Conservation (phyloP, 2,329 filamentous ascomycete species). For the Sarocladium brachiariae region DNA sequence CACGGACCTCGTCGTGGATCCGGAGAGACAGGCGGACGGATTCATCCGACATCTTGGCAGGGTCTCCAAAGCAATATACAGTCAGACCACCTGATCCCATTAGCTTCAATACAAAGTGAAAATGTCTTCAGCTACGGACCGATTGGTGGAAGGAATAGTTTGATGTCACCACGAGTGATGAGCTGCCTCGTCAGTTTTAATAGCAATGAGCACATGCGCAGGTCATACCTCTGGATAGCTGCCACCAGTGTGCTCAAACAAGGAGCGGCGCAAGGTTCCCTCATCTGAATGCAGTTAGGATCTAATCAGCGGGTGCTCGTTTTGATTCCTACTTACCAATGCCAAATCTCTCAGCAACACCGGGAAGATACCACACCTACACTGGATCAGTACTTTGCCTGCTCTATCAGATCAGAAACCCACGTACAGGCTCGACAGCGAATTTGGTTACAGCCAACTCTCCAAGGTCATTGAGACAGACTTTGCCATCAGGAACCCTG, state of each 20-base stretch:
- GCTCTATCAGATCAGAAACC: neutral
- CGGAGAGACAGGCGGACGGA: constrained; percentile 74
- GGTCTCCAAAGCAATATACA: constrained; percentile 95
- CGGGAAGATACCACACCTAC: constrained; percentile 72
- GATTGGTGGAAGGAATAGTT: constrained; percentile 91
- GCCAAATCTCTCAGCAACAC: constrained; percentile 86
- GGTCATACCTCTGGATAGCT: constrained; percentile 73
- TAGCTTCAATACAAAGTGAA: neutral
- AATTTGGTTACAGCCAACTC: constrained; percentile 95
- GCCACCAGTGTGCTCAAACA: constrained; percentile 94
- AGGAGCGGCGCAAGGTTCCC: constrained; percentile 71
- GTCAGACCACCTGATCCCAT: constrained; percentile 63
- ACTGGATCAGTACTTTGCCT: neutral
- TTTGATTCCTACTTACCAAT: constrained; percentile 56
- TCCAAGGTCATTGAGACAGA: constrained; percentile 77
- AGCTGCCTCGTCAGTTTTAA: constrained; percentile 39
- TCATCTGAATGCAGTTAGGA: constrained; percentile 56
- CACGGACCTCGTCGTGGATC: constrained; percentile 59
- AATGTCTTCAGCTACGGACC: constrained; percentile 35
- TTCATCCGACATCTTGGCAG: constrained; percentile 86
- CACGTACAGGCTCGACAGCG: constrained; percentile 79
- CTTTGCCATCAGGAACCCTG: constrained; percentile 71
- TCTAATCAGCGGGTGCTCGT: too few relatives aligned
- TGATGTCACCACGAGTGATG: constrained; percentile 90
- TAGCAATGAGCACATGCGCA: neutral